Evolutionary conservation across 1,284 basidiomycete species (phyloP).

Genomic region (Moniliella sp.): DNA sequence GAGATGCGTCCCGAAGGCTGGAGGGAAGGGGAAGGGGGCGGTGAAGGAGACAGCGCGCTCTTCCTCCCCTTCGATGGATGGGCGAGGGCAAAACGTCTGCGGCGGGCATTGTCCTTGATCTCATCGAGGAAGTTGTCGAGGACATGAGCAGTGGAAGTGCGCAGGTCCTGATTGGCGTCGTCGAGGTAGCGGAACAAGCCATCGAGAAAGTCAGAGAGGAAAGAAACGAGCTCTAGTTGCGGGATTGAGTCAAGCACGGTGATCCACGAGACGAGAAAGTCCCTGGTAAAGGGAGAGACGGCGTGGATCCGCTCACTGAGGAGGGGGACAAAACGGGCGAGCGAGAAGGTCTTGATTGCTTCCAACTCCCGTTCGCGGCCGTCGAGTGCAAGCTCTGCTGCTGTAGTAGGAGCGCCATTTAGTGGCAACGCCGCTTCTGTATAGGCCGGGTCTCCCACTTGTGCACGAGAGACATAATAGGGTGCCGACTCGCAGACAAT

Average conservation of each 20-base stretch:
- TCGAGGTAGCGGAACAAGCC: slow-evolving; percentile 74
- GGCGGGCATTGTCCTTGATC: slow-evolving; percentile 42
- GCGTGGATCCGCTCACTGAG: slow-evolving; percentile 82
- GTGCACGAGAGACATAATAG: slow-evolving; percentile 71
- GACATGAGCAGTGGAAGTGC: slow-evolving; percentile 70
- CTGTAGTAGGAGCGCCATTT: slow-evolving; percentile 11
- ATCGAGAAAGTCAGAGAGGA: slow-evolving; percentile 80
- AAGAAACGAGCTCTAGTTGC: slow-evolving; percentile 78
- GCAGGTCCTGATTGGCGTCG: slow-evolving; percentile 80
- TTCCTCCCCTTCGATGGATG: too few relatives aligned
- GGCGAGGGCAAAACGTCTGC: too few relatives aligned
- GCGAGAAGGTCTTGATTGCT: slow-evolving; percentile 48
- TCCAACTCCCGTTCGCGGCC: slow-evolving; percentile 9
- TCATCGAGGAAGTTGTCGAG: slow-evolving; percentile 80
- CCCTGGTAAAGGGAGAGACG: slow-evolving; percentile 79
- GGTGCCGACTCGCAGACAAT: slow-evolving; percentile 91
- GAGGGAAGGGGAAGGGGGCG: too few relatives aligned
- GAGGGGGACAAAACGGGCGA: slow-evolving; percentile 80
- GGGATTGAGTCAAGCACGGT: slow-evolving; percentile 86
- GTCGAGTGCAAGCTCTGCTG: slow-evolving; percentile 13
- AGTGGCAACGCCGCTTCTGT: too few relatives aligned
- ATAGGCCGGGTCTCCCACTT: too few relatives aligned
- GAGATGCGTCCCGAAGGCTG: too few relatives aligned
- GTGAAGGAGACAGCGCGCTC: too few relatives aligned
- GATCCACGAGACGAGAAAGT: slow-evolving; percentile 90